Evolutionary conservation across 2,329 filamentous ascomycete genomes (phyloP), one percentile per base, ranked within the genome.

Genomic region (Microsporum ferrugineum): DNA sequence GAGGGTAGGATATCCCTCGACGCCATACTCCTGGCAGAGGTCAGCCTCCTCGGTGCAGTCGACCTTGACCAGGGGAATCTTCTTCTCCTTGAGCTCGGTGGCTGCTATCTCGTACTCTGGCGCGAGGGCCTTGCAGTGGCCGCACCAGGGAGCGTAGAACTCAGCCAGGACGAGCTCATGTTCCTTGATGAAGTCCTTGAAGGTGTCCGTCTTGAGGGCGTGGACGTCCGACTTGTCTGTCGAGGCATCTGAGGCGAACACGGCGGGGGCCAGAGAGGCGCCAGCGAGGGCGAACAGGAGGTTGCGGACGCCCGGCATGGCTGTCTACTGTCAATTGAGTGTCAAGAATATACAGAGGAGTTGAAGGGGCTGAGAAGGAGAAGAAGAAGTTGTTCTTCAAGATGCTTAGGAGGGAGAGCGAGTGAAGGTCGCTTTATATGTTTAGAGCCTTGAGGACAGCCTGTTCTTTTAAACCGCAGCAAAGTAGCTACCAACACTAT

Each of bases 141-240:
- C 92, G 69, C 89, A 95, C 91, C 92, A 95, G 69, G 92, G 91
- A 68, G 92, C 92, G 76, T 89, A 96, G 85, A 96, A 99, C 80
- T 99, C 91, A 69, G 91, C 91, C 64, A 99, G 86, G 60, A 96
- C 92, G 62, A 99, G 83, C 69, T 90, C 86, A 75, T 97, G 88
- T 69, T 85, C 78, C 75, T 87, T 87, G 72, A 99, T 80, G 76
- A 96, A 99, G 64, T 86, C 83, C 68, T 88, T 82, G 76, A 99
- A 99, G 66, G 83, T 89, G 72, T 92, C 89, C 76, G 87, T 86
- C 76, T 88, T 95, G 66, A 99, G 81, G 68, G 89, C 84, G 70
- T 84, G 77, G 66, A 99, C 94, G 74, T 97, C 91, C 55, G 90
- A 95, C 47, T 69, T 65, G 34, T 71, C 57, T 14, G 39, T 43